Percentiles rank a stretch among this genome's conserved stretches.
phyloP scores from a whole-genome alignment of 441 rosid genomes.

The Brassica balearica region DNA sequence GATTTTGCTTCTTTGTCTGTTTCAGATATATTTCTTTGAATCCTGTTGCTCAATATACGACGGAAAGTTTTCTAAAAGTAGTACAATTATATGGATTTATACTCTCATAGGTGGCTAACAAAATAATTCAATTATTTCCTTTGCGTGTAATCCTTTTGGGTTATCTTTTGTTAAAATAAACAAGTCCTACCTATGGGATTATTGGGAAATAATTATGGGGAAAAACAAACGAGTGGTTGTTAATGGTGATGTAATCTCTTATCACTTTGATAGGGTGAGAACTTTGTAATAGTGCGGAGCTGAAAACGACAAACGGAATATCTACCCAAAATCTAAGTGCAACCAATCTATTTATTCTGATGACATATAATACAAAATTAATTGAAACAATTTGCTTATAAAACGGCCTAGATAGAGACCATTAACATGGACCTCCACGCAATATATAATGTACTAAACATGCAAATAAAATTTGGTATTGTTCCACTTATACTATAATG shows the following conservation, averaged over 20 bases:
- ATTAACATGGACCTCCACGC: not conserved
- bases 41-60: not conserved
- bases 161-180: not conserved
- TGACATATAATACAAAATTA: not conserved
- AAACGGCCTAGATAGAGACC: not conserved
- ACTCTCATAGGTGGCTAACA: not conserved
- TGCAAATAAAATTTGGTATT: not conserved
- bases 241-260: conserved; percentile 34
- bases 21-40: conserved; percentile 8
- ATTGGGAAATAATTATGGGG: not conserved
- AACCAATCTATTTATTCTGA: conserved; percentile 14
- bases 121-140: not conserved
- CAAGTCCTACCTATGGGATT: not conserved
- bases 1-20: conserved; percentile 9
- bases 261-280: conserved; percentile 16
- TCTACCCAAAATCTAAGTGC: conserved; percentile 21
- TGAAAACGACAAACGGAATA: conserved; percentile 35
- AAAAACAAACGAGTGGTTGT: conserved; percentile 10
- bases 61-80: not conserved
- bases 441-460: not conserved
- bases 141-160: not conserved
- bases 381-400: not conserved
- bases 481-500: not conserved
- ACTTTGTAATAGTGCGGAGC: not conserved
- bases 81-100: conserved; percentile 18